A percentile compares a stretch with the other conserved stretches of the same genome.
Evolutionary conservation across 768 basidiomycete genomes (phyloP).

Genomic region (Lactarius akahatsu): DNA sequence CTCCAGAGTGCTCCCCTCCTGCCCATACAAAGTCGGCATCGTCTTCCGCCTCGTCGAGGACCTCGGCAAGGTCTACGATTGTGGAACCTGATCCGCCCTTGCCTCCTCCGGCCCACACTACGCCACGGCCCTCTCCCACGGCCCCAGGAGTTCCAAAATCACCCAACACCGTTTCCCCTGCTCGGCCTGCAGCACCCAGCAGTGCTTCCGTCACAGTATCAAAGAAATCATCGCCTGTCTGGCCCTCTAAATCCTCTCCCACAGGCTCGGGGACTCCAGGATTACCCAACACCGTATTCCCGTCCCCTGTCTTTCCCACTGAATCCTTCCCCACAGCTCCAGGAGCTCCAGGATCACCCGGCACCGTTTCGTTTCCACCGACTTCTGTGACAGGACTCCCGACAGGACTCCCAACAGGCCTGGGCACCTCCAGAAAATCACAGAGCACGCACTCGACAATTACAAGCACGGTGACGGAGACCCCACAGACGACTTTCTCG

Average conservation of each 20-base stretch:
- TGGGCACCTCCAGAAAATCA: neutral
- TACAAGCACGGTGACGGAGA: conserved; percentile 45
- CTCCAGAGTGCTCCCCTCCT: no score
- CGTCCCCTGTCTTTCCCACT: neutral
- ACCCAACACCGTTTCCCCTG: neutral
- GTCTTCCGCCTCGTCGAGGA: no score
- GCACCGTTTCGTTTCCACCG: neutral
- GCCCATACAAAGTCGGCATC: neutral
- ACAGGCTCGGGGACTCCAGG: neutral
- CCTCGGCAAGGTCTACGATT: neutral
- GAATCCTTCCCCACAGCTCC: neutral
- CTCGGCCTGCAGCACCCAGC: neutral
- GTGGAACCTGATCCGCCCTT: neutral
- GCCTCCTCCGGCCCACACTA: neutral
- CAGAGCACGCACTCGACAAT: conserved; percentile 33
- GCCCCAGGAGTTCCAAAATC: neutral
- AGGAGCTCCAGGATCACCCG: neutral
- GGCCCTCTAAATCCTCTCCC: neutral
- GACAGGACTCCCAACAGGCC: neutral
- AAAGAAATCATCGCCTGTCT: neutral
- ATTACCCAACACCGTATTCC: neutral
- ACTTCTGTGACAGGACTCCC: neutral
- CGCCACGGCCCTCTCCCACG: neutral
- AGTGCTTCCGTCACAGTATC: neutral
- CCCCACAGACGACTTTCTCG: conserved; percentile 45